Conservation (phyloP, 2,329 filamentous ascomycete genomes). For the Geosmithia flava region DNA sequence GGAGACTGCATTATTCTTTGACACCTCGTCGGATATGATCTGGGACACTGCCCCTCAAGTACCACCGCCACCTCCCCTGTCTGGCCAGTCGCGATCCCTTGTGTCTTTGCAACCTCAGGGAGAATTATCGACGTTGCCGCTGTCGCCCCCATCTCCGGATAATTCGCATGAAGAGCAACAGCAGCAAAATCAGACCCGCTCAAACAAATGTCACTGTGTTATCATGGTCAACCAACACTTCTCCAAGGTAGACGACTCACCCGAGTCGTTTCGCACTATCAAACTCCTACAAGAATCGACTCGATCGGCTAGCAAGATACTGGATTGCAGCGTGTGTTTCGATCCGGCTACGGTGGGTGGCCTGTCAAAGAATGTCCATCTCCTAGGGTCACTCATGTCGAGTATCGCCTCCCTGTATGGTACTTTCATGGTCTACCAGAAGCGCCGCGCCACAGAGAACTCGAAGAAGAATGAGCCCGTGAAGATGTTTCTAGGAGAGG, state of each 20-base stretch:
- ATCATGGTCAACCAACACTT: neutral
- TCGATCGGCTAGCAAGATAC: neutral
- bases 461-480: neutral
- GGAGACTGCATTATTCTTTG: neutral
- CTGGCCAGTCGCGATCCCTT: neutral
- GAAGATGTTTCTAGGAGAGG: neutral
- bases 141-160: neutral
- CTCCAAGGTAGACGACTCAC: neutral
- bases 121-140: neutral
- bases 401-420: neutral
- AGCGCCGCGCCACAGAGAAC: neutral
- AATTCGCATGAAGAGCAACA: slow-evolving; percentile 13
- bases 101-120: neutral
- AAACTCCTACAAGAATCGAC: neutral
- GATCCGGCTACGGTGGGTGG: neutral
- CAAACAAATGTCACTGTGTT: slow-evolving; percentile 38
- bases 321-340: neutral
- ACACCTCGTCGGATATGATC: neutral
- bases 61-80: neutral
- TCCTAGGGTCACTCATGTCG: neutral
- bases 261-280: neutral
- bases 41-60: neutral
- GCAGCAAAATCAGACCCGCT: neutral
- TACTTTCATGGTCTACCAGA: neutral
- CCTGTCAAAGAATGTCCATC: neutral